Evolutionary conservation across 148 eudicot genomes (phyloP).

Genomic region (Chenopodium formosanum): DNA sequence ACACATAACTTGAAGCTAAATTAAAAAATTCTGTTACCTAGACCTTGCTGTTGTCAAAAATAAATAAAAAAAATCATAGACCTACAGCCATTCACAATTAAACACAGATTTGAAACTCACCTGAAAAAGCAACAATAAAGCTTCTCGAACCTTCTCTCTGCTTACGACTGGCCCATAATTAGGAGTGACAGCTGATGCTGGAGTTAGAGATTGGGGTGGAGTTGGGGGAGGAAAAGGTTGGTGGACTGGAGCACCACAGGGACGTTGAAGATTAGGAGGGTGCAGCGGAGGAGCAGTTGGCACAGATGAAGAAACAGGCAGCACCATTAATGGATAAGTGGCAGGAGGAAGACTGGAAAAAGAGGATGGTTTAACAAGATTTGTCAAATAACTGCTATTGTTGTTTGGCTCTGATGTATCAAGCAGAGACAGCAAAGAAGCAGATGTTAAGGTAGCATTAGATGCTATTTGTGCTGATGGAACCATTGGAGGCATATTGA

Average conservation of each 20-base stretch:
- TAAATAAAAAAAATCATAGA: too few species aligned
- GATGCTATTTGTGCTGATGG: slow-evolving; percentile 39
- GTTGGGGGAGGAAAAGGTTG: slow-evolving; percentile 98
- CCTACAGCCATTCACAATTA: too few species aligned
- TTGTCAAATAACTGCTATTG: slow-evolving; percentile 37
- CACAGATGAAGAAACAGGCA: slow-evolving; percentile 45
- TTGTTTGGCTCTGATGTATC: slow-evolving; percentile 42
- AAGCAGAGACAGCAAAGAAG: slow-evolving; percentile 45
- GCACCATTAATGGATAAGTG: slow-evolving; percentile 36
- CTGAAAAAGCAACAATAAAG: slow-evolving; percentile 61
- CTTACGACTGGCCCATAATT: slow-evolving; percentile 53
- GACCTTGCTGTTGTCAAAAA: too few species aligned
- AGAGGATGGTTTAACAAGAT: slow-evolving; percentile 72
- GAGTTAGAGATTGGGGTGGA: slow-evolving; percentile 78
- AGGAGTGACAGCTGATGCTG: slow-evolving; percentile 39
- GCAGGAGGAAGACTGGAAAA: slow-evolving; percentile 56
- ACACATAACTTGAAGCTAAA: too few species aligned
- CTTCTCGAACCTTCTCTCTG: slow-evolving; percentile 70
- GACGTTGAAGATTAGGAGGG: slow-evolving; percentile 59
- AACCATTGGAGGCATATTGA: slow-evolving; percentile 36
- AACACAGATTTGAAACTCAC: slow-evolving; percentile 30
- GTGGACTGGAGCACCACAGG: slow-evolving; percentile 71
- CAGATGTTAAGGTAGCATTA: slow-evolving; percentile 41
- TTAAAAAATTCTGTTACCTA: too few species aligned
- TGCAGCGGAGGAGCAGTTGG: slow-evolving; percentile 67